Evolutionary conservation across 163 green algal genomes (phyloP), one percentile per base, ranked within the genome.

Genomic region (Scenedesmus sp.): DNA sequence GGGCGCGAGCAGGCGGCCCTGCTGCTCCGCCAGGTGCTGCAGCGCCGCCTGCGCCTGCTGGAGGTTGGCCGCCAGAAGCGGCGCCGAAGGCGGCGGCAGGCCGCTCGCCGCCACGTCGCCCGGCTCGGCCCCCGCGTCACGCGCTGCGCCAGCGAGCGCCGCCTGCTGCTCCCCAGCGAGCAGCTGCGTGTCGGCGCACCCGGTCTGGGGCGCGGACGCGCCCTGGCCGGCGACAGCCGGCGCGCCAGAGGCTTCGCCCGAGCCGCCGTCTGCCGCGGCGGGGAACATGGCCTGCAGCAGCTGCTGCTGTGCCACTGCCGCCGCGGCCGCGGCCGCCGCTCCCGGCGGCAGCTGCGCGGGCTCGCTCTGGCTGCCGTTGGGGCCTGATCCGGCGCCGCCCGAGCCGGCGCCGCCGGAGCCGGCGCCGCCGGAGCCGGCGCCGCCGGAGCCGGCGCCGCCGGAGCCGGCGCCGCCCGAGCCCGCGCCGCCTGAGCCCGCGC

Each of bases 291-390:
- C 60, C 26, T 69, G 50, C 50, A 48, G 44, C 56, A 71, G 71
- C 71, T 63, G 71, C 71, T 56, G 71, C 60, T 79, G 71, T 60
- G 53, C 53, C 57, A 22, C 63, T 39, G 42, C 63, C 60, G 28
- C 60, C 1, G 63, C 63, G n/a, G 17, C 63, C 34, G 39, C 60
- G 18, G 36, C 39, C 29, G 60, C 39, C 9, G 39, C 63, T 3
- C 2, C 28, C 20, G 24, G 2, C 28, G 58, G 71, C 70, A 62
- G 17, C 53, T 70, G 53, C 24, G 18, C 50, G 22, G 53, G 69
- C 33, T 77, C 69, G 20, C 51, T 66, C 36, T 57, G 53, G 36
- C 36, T 77, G 36, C 53, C 36, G 34, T 67, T 45, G 18, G 53
- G 69, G 17, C 69, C 69, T 47, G 69, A 77, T 20, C 34, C 34